Base-by-base conservation (phyloP, 1,284 basidiomycete species). In the Gomphus sp. region DNA sequence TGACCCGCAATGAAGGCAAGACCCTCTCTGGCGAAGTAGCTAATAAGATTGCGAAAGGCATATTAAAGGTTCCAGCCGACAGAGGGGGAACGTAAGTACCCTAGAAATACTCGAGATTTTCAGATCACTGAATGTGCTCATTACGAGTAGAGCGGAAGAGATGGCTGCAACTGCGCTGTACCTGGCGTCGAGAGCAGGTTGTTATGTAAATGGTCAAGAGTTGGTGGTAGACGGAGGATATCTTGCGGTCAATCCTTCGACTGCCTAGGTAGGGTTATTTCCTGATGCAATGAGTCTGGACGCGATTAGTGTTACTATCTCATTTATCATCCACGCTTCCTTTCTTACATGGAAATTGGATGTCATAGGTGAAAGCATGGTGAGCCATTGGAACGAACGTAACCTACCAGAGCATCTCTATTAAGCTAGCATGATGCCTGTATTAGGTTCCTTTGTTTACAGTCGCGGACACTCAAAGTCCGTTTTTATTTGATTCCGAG, bases 81-180 rank as follows among this genome's bases (percentile, higher is more conserved):
- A 73, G 89, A 45, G 71, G 80, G 12, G 45, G 45, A 25, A 47
- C 45, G 45, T 47, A 22, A 47, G 45, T 47, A 22, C n/a, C 43
- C 3, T 28, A 28, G n/a, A 11, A 12, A 47, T 47, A 47, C 10
- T 12, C 18, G 45, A 47, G 3, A 47, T 25, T 4, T 28, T 7
- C 8, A 10, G 45, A 47, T 4, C 10, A 2, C 22, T 47, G 22
- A 47, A 25, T 3, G 4, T 9, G n/a, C 25, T 34, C 50, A 12
- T 14, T 14, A 25, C 33, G 50, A 34, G 41, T 57, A 89, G 87
- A 34, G 80, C 76, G 1, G 74, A 77, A 60, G 89, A 91, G 67
- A 82, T 90, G 69, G 87, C 84, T 11, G 88, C 84, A 10, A 87
- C 87, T 6, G 86, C 75, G 1, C 76, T 90, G 9, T 90, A 87